phyloP scores from a whole-genome alignment of 352 stramenopile species.

The Hyaloperonospora arabidopsidis region DNA sequence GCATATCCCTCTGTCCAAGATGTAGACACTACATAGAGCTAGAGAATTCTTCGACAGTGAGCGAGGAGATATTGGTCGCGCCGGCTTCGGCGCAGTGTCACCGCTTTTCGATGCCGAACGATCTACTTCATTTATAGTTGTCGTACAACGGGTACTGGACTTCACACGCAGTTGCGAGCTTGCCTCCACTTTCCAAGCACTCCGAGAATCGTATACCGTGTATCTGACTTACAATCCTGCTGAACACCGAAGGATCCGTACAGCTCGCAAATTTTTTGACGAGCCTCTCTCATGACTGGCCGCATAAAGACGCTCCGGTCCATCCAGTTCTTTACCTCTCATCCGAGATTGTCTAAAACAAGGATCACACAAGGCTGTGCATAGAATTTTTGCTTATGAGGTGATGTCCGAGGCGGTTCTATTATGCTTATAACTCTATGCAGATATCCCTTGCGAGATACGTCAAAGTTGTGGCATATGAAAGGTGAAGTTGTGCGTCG shows the following conservation, averaged over 20 bases:
- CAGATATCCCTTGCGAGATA: too few relatives aligned
- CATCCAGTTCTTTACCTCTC: constrained; percentile 87
- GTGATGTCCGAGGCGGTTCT: constrained; percentile 79
- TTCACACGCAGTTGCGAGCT: too few relatives aligned
- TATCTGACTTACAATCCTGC: constrained; percentile 85
- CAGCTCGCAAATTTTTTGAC: constrained; percentile 89
- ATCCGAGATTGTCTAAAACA: constrained; percentile 89
- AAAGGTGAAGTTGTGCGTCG: too few relatives aligned
- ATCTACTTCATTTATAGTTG: too few relatives aligned
- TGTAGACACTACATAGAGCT: constrained; percentile 23
- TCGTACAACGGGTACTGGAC: too few relatives aligned
- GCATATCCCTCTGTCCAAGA: background rate
- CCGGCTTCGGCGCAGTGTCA: too few relatives aligned
- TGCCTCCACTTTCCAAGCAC: too few relatives aligned
- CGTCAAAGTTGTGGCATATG: too few relatives aligned
- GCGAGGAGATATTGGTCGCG: constrained; percentile 85
- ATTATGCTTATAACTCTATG: constrained; percentile 87
- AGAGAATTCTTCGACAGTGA: constrained; percentile 66
- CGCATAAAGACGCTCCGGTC: constrained; percentile 88
- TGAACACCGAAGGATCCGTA: constrained; percentile 81
- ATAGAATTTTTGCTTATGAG: constrained; percentile 88
- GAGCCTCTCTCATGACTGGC: constrained; percentile 85
- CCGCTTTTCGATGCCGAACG: too few relatives aligned
- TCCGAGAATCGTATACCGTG: too few relatives aligned
- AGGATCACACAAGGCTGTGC: constrained; percentile 84